Base-by-base conservation (phyloP, 2,329 filamentous ascomycete genomes). In the Zasmidium citrigriseum region DNA sequence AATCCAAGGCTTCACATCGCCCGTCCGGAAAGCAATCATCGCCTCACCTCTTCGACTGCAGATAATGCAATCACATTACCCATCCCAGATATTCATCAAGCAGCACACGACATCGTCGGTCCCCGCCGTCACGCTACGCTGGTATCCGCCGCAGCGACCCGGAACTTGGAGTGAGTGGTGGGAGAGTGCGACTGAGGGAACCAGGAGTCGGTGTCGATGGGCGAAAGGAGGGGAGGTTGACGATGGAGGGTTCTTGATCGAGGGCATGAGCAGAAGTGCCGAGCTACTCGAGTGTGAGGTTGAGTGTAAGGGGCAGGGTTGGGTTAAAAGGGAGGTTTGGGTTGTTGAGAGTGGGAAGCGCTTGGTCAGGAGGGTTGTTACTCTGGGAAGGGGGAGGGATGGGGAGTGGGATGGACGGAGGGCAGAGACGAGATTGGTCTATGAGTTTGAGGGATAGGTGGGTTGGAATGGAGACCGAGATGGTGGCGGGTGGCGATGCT, bases 391-490 rank as follows among this genome's bases (percentile, higher is more conserved):
- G 16, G 34, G 34, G 18, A 41, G 34, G 16, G 34, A 41, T 9
- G 27, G 27, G 16, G 34, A 41, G 34, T 16, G 34, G 27, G 54
- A 29, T 24, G 56, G 53, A n/a, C 46, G 57, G 23, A 63, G 56
- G 38, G 62, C 57, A 46, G 64, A 64, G 54, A 62, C 86, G 20
- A 60, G 50, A 49, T 60, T 61, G 38, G 62, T 64, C 2, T 66
- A 63, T 58, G 58, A 64, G 20, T 61, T 60, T 46, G 62, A 59
- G 27, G 54, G 34, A 4, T 41, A n/a, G 18, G 34, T 4, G 14
- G 27, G 7, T 34, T 34, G 34, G n/a, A n/a, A n/a, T n/a, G n/a
- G n/a, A n/a, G n/a, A n/a, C n/a, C n/a, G n/a, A n/a, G n/a, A n/a
- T n/a, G n/a, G n/a, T n/a, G n/a, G n/a, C n/a, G n/a, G n/a, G n/a